A percentile compares a stretch with the other conserved stretches of the same genome.
phyloP scores from a whole-genome alignment of 2,329 filamentous ascomycete species.

The Teratosphaeriaceae sp. region DNA sequence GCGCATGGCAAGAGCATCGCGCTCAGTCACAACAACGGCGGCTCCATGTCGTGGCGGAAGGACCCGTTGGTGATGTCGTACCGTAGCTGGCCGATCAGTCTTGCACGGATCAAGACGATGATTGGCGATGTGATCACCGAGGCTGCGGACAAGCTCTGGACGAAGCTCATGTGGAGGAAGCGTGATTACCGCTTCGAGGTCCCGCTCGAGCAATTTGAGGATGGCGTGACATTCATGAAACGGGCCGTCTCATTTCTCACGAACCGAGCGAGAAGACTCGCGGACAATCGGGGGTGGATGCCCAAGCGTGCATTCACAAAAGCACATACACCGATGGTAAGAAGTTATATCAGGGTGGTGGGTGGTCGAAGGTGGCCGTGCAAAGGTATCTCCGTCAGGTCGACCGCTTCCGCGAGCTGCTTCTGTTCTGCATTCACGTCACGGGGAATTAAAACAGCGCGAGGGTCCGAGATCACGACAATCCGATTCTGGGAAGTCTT shows the following conservation, averaged over 20 bases:
- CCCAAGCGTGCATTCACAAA: constrained; percentile 8
- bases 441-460: constrained; percentile 10
- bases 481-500: constrained; percentile 15
- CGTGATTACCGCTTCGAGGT: constrained; percentile 13
- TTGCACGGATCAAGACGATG: constrained; percentile 16
- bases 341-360: constrained; percentile 7
- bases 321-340: constrained; percentile 5
- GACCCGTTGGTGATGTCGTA: constrained; percentile 15
- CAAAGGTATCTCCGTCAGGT: constrained; percentile 8
- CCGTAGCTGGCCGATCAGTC: constrained; percentile 11
- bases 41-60: constrained; percentile 12
- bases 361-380: constrained; percentile 5
- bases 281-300: constrained; percentile 13
- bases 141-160: constrained; percentile 14
- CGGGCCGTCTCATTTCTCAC: constrained; percentile 16
- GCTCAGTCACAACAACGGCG: constrained; percentile 14
- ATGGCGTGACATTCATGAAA: constrained; percentile 16
- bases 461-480: constrained; percentile 16
- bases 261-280: constrained; percentile 13
- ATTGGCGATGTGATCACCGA: constrained; percentile 12
- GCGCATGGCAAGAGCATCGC: constrained; percentile 17
- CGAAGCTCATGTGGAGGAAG: constrained; percentile 13
- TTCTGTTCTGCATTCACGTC: constrained; percentile 13
- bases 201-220: constrained; percentile 12
- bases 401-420: constrained; percentile 12